Conservation (phyloP, 495 filamentous ascomycete species). For the Aspergillus avenaceus region DNA sequence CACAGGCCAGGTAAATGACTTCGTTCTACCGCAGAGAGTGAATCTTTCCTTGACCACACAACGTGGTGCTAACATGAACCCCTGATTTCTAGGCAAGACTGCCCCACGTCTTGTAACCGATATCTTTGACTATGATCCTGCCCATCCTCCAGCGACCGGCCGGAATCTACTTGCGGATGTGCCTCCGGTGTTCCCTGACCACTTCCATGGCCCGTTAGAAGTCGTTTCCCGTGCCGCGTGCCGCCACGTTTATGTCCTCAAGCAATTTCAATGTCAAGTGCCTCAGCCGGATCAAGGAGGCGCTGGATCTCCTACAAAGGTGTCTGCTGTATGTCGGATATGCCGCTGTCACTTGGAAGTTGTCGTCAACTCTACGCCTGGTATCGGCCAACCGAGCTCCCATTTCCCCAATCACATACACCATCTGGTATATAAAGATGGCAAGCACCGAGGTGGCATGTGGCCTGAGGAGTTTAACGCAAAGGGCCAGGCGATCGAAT, state of each 20-base stretch:
- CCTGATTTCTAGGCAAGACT: slow-evolving; percentile 49
- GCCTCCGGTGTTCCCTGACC: slow-evolving; percentile 39
- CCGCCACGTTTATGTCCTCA: slow-evolving; percentile 51
- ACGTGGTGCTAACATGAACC: not conserved
- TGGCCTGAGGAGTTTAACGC: slow-evolving; percentile 21
- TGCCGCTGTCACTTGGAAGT: slow-evolving; percentile 56
- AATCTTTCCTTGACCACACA: not conserved
- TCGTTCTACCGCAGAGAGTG: not conserved
- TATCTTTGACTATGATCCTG: slow-evolving; percentile 53
- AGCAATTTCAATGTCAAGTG: slow-evolving; percentile 47
- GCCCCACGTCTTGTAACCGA: slow-evolving; percentile 58
- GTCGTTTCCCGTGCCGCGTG: slow-evolving; percentile 45
- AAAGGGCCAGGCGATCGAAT: slow-evolving; percentile 35
- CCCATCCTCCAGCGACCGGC: slow-evolving; percentile 37
- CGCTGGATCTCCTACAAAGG: slow-evolving; percentile 39
- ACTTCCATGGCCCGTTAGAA: slow-evolving; percentile 23
- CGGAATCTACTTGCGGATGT: slow-evolving; percentile 53
- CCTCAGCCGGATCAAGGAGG: slow-evolving; percentile 33
- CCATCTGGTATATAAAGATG: slow-evolving; percentile 41
- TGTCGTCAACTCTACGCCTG: slow-evolving; percentile 37
- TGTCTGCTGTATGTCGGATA: slow-evolving; percentile 52
- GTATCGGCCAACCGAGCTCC: slow-evolving; percentile 12
- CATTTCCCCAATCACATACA: slow-evolving; percentile 36
- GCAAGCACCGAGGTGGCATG: slow-evolving; percentile 24
- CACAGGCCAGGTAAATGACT: slow-evolving; percentile 32